These are phyloP conservation scores for Hanseniaspora lindneri DNA, from an alignment of 805 yeast species.

Conservation along the genomic window DNA sequence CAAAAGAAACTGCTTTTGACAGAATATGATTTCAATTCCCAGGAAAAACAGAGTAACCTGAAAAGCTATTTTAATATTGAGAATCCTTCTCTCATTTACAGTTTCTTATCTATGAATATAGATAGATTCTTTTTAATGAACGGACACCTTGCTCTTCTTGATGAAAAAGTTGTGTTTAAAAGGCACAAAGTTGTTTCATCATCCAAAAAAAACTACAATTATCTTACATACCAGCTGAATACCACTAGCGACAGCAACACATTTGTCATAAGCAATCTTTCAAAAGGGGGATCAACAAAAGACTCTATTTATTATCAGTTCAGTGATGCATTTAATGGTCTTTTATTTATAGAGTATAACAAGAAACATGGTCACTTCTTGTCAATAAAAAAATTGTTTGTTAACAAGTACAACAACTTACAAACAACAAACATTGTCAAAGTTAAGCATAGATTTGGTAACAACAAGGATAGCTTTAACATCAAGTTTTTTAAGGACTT, in stretches of 20 bases:
- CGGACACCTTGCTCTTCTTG: neutral
- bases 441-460: neutral
- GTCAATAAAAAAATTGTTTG: neutral
- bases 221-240: neutral
- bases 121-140: neutral
- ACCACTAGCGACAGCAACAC: neutral
- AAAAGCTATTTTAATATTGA: neutral
- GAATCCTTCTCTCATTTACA: neutral
- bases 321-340: neutral
- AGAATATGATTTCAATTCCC: neutral
- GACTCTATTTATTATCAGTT: neutral
- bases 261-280: neutral
- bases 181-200: neutral
- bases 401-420: neutral
- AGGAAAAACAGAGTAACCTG: neutral
- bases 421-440: neutral
- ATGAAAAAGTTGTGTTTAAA: neutral
- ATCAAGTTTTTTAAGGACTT: neutral
- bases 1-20: neutral
- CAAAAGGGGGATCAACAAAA: neutral
- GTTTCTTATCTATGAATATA: neutral
- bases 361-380: neutral
- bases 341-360: neutral
- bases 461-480: neutral
- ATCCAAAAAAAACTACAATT: neutral